Base-by-base conservation (phyloP, 208 protist genomes). In the Crithidia sp. region DNA sequence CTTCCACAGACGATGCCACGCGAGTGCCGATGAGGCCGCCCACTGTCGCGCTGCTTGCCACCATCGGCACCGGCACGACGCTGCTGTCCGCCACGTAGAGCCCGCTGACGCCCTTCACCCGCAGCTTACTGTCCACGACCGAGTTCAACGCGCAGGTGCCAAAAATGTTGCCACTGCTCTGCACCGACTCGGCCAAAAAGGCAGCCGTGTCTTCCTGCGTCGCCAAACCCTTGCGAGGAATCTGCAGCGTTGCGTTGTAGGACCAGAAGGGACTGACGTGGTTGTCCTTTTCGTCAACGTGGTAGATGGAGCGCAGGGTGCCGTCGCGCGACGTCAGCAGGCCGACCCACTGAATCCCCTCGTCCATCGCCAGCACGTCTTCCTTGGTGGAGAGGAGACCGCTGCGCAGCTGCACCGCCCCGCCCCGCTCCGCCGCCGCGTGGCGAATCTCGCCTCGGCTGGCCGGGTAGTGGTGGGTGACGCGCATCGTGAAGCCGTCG, bases 61-160 rank as follows among this genome's bases (percentile, higher is more conserved):
- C 79, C 40, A 82, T 95, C 28, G 90, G 87, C 64, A 63, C 41
- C n/a, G 90, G 90, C 50, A 95, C 90, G 17, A 95, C 76, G 66
- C 88, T 93, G 19, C 70, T 72, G 55, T 93, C 90, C 5, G 86
- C 87, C 59, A 95, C 86, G 10, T 72, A 59, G 16, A 95, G 60
- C 19, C 90, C 88, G 8, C 80, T 65, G 47, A 92, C 55, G 6
- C 90, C 90, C 40, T 70, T 75, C 69, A 95, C 84, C 16, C 71
- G 66, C 71, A 93, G 69, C 19, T 65, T 16, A 13, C 47, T 41
- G 54, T 95, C 81, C 64, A 93, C 88, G 14, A 95, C 90, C 12
- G 59, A 67, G 41, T 87, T 79, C 61, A 95, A 74, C 9, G 90
- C 90, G 57, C 90, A 95, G 17, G 90, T 95, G 37, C 90, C 90